Evolutionary conservation across 2,329 filamentous ascomycete species (phyloP), one percentile per base, ranked within the genome.

Genomic region (Phoma sp.): DNA sequence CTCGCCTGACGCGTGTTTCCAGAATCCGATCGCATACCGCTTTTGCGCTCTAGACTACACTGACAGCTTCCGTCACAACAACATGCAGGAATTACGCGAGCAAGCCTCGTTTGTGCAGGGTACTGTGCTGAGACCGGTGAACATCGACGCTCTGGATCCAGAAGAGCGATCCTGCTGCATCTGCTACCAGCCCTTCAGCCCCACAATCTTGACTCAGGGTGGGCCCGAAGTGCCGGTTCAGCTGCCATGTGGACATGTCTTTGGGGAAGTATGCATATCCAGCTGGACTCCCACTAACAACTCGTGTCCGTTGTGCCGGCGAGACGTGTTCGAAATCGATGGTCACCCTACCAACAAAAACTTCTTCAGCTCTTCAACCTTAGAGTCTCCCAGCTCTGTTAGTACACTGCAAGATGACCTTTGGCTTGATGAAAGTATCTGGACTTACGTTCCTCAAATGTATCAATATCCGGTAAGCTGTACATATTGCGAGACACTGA

Each of bases 281-380:
- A 56, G 26, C 15, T 66, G 58, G 63, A 48, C 33, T 7, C 20
- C 18, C 7, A 33, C 23, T 9, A 56, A 46, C 20, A 50, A 47
- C 21, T 59, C 63, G 23, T 66, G 60, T 33, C 60, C 58, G 7
- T 43, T 61, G 15, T 66, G 61, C 36, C 56, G 60, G 28, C 18
- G 28, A 26, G 26, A 46, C 47, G 29, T 48, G 18, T 33, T 28
- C 17, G 29, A 17, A 25, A 40, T 36, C 30, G 18, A 29, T n/a
- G 34, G 32, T 34, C 23, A 38, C 17, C 15, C 34, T 40, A 23
- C 29, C 28, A 14, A 18, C 34, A 20, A 9, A 23, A 4, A 29
- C 23, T 14, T 25, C 39, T 15, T 33, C 7, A 29, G 17, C 12
- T 25, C 39, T 15, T 33, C 20, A 28, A 12, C 5, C n/a, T 26